Evolutionary conservation across 768 basidiomycete species (phyloP), one percentile per base, ranked within the genome.

Genomic region (Leccinellum luteum): DNA sequence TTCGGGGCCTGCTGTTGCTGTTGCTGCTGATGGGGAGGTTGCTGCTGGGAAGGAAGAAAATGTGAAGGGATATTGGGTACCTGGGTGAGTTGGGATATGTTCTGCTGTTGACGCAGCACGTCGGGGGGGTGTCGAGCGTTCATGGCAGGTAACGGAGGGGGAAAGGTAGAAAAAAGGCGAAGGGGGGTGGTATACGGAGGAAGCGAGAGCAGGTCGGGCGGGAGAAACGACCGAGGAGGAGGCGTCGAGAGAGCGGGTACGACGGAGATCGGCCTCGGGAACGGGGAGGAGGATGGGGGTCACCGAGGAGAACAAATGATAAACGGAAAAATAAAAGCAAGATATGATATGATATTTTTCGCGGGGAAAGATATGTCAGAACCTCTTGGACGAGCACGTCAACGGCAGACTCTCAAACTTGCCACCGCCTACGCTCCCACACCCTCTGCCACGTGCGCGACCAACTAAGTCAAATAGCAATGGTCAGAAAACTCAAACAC

Each of bases 401-500:
- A 66, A 66, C 65, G 63, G 66, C 67, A 69, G 67, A 66, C 64
- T 55, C 61, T 43, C 23, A 52, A 66, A 69, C 59, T 56, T 45
- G 67, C 59, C 64, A 15, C 54, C 38, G 23, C 49, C 51, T 45
- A 66, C 66, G 43, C 62, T 67, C 66, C 64, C 66, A 68, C 70
- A 66, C 72, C 64, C 54, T 55, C 51, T 54, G 62, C 72, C 71
- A 72, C 71, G 71, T 72, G 71, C 65, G 50, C 63, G 34, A 7
- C 38, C 19, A 55, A 52, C 35, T n/a, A 38, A 38, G 35, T 34
- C 32, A 34, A 34, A 34, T 34, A 34, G 52, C 19, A 19, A 90
- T 90, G 88, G 94, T 97, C 79, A 82, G 95, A 62, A 88, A 96
- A 76, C 83, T 98, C 73, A 98, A 96, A 78, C 84, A 92, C 71